Evolutionary conservation across 2,329 filamentous ascomycete genomes (phyloP).

Genomic region (Ceratocystis papillata): DNA sequence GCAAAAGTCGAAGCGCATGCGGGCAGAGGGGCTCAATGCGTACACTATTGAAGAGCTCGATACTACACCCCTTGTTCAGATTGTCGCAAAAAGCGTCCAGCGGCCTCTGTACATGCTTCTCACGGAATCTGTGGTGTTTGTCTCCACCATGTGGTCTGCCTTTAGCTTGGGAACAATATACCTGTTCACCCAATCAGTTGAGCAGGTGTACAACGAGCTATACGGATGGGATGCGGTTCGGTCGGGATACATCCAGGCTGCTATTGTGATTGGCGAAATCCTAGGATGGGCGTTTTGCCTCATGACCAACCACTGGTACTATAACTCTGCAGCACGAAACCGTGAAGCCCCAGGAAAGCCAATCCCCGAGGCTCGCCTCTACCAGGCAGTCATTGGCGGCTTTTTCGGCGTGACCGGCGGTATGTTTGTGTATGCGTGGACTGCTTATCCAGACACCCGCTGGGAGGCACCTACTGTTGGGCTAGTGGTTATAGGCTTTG

Average conservation of each 20-base stretch:
- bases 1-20: slow-evolving; percentile 20
- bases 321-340: slow-evolving; percentile 34
- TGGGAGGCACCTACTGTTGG: slow-evolving; percentile 41
- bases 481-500: slow-evolving; percentile 39
- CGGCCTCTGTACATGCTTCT: slow-evolving; percentile 23
- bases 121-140: slow-evolving; percentile 41
- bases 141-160: slow-evolving; percentile 37
- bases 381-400: slow-evolving; percentile 23
- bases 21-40: slow-evolving; percentile 14
- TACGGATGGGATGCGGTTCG: slow-evolving; percentile 26
- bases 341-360: slow-evolving; percentile 31
- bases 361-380: slow-evolving; percentile 25
- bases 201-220: slow-evolving; percentile 25
- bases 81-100: slow-evolving; percentile 21
- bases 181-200: slow-evolving; percentile 28
- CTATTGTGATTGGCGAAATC: slow-evolving; percentile 21
- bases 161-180: slow-evolving; percentile 28
- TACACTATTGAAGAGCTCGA: slow-evolving; percentile 22
- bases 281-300: slow-evolving; percentile 25
- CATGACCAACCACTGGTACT: slow-evolving; percentile 32
- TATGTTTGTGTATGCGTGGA: slow-evolving; percentile 44
- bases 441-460: slow-evolving; percentile 33
- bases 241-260: slow-evolving; percentile 22
- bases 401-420: slow-evolving; percentile 31
- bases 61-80: slow-evolving; percentile 14